Conservation (phyloP, 2,329 filamentous ascomycete genomes). For the Byssothecium circinans region DNA sequence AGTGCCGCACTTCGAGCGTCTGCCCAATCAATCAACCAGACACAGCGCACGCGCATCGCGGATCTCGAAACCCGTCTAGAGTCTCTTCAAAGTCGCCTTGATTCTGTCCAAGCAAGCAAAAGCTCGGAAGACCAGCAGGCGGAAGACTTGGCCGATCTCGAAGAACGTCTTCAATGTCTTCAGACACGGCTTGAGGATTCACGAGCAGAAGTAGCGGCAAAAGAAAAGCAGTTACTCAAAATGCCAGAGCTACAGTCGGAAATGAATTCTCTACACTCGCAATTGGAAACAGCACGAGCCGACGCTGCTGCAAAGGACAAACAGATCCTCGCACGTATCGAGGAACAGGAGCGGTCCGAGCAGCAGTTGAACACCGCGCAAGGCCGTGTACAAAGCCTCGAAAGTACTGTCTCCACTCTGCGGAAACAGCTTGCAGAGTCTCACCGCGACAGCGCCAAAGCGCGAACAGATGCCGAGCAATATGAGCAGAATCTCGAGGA, state of each 20-base stretch:
- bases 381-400: slow-evolving; percentile 34
- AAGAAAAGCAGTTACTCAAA: slow-evolving; percentile 7
- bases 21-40: slow-evolving; percentile 10
- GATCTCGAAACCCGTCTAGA: slow-evolving; percentile 28
- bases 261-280: slow-evolving; percentile 18
- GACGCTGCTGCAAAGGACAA: slow-evolving; percentile 28
- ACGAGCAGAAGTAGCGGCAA: slow-evolving; percentile 5
- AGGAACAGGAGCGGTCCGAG: slow-evolving; percentile 29
- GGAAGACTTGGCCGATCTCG: slow-evolving; percentile 26
- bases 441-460: slow-evolving; percentile 28
- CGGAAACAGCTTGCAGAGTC: slow-evolving; percentile 38
- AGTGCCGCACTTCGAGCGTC: slow-evolving; percentile 11
- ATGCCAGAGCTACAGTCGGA: slow-evolving; percentile 14
- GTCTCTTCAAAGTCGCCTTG: slow-evolving; percentile 26
- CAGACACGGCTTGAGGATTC: slow-evolving; percentile 21
- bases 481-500: slow-evolving; percentile 30
- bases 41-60: slow-evolving; percentile 15
- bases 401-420: slow-evolving; percentile 27
- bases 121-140: slow-evolving; percentile 29
- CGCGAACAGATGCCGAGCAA: slow-evolving; percentile 28
- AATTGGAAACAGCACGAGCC: slow-evolving; percentile 23
- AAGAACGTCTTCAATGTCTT: slow-evolving; percentile 21
- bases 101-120: slow-evolving; percentile 27
- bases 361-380: slow-evolving; percentile 28
- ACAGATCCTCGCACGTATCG: slow-evolving; percentile 23